Conservation (phyloP, 2,329 filamentous ascomycete species). For the Xylaria sp. region DNA sequence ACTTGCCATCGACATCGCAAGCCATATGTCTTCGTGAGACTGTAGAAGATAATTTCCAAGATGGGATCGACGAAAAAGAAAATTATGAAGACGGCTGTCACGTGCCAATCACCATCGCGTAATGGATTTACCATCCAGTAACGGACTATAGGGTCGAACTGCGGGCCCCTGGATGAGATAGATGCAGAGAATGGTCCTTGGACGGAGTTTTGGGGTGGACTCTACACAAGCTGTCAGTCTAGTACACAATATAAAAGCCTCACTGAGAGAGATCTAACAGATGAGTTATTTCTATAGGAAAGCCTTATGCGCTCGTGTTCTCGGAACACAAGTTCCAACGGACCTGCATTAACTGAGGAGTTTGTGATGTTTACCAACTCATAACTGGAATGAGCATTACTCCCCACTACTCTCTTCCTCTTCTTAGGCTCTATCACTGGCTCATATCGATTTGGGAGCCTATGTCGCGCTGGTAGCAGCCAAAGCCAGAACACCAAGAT, state of each 20-base stretch:
- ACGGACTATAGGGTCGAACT: constrained; percentile 21
- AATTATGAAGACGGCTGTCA: constrained; percentile 12
- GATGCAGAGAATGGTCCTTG: background rate
- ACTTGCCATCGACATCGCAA: constrained; percentile 17
- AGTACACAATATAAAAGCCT: background rate
- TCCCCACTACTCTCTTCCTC: background rate
- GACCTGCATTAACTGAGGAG: background rate
- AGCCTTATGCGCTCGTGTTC: constrained; percentile 20
- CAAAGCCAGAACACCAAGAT: constrained; percentile 24
- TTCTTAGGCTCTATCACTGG: constrained; percentile 11
- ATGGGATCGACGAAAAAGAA: background rate
- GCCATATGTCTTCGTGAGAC: constrained; percentile 9
- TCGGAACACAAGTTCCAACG: constrained; percentile 16
- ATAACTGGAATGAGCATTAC: constrained; percentile 2
- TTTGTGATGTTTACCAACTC: constrained; percentile 4
- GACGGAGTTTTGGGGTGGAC: background rate
- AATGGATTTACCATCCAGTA: constrained; percentile 28
- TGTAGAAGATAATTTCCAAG: constrained; percentile 14
- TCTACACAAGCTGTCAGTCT: background rate
- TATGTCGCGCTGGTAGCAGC: constrained; percentile 24
- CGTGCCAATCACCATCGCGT: background rate
- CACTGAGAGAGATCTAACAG: background rate
- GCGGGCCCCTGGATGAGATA: background rate
- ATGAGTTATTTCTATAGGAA: background rate
- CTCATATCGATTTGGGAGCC: constrained; percentile 23